Conservation (phyloP, 345 rosid genomes). For the Heritiera littoralis region DNA sequence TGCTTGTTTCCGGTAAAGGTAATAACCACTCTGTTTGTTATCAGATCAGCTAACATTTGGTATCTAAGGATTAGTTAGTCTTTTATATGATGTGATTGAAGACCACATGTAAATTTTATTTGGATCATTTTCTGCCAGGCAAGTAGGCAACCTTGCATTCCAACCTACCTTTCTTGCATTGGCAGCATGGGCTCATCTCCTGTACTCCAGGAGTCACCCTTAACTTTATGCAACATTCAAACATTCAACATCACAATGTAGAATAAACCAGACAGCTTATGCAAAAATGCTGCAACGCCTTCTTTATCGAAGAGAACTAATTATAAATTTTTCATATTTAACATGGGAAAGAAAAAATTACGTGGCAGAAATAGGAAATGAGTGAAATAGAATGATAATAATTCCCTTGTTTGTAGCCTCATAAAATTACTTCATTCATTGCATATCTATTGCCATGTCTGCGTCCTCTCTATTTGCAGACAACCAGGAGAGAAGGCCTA, state of each 20-base stretch:
- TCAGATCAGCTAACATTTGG: neutral
- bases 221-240: neutral
- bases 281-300: neutral
- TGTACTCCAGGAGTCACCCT: neutral
- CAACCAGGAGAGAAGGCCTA: neutral
- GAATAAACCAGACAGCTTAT: neutral
- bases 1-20: neutral
- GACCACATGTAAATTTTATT: neutral
- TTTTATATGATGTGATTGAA: neutral
- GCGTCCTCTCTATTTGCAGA: neutral
- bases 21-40: constrained; percentile 4
- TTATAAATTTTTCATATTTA: neutral
- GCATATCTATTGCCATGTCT: neutral
- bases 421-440: too few relatives aligned
- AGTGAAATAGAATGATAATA: too few relatives aligned
- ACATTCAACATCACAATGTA: neutral
- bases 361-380: neutral
- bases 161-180: constrained; percentile 19
- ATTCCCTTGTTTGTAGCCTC: too few relatives aligned
- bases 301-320: neutral
- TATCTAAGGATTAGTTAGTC: neutral
- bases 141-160: constrained; percentile 11
- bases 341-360: neutral
- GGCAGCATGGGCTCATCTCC: neutral
- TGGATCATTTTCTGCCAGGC: neutral